Conservation (phyloP, 805 yeast genomes). For the Tetrapisispora arboricola region DNA sequence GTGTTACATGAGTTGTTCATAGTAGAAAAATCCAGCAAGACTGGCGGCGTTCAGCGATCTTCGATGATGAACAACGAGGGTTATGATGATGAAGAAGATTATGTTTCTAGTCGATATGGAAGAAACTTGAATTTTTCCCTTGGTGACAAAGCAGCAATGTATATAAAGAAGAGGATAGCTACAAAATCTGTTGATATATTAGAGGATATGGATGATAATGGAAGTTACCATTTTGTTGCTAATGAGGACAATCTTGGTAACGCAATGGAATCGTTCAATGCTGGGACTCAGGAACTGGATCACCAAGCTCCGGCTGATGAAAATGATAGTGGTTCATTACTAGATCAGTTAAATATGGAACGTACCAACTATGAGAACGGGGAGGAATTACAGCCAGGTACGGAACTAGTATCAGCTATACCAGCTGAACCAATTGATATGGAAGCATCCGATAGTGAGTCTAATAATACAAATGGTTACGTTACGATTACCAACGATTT, state of each 20-base stretch:
- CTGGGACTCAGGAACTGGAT: not conserved
- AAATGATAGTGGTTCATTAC: not conserved
- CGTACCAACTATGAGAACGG: not conserved
- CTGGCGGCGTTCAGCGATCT: constrained; percentile 7
- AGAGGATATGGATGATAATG: constrained; percentile 15
- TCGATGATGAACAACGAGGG: not conserved
- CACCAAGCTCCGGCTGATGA: not conserved
- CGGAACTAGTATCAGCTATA: constrained; percentile 12
- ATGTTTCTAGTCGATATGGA: constrained; percentile 84
- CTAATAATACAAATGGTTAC: not conserved
- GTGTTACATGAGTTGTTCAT: constrained; percentile 50
- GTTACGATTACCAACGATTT: not conserved
- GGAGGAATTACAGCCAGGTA: constrained; percentile 1
- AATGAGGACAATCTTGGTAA: not conserved
- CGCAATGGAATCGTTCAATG: not conserved
- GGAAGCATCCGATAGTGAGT: constrained; percentile 1
- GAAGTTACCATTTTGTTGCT: constrained; percentile 9
- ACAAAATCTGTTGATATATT: constrained; percentile 43
- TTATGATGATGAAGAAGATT: constrained; percentile 41
- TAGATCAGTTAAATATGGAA: not conserved
- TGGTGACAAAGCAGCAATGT: constrained; percentile 63
- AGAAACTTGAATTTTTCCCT: constrained; percentile 72
- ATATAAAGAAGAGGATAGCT: constrained; percentile 66
- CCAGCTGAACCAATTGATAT: constrained; percentile 24
- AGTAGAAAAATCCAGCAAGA: constrained; percentile 23